These are phyloP conservation scores for Cytospora paraplurivora DNA, from an alignment of 2,329 filamentous ascomycete genomes.

Conservation along the genomic window DNA sequence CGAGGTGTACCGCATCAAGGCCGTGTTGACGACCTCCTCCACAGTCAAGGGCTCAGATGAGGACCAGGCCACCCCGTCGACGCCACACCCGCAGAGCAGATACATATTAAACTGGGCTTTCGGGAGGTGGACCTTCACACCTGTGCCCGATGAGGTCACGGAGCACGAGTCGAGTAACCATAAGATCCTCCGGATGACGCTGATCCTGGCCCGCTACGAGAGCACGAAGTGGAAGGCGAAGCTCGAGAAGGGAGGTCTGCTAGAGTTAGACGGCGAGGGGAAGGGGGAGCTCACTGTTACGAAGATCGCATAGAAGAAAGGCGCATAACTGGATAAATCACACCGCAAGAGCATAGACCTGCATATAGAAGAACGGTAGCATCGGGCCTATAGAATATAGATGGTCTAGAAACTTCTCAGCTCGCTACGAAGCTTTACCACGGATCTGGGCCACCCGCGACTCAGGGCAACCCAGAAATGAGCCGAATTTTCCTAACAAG, in stretches of 20 bases:
- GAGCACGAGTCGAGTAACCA: constrained; percentile 61
- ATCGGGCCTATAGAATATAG: neutral
- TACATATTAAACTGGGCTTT: constrained; percentile 99
- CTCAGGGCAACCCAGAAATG: too few relatives aligned
- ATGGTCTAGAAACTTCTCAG: neutral
- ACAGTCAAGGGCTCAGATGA: constrained; percentile 55
- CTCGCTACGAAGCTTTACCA: neutral
- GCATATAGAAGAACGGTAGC: constrained; percentile 6
- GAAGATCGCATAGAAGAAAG: constrained; percentile 45
- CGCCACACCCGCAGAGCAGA: constrained; percentile 43
- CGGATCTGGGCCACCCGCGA: neutral
- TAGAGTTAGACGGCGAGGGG: constrained; percentile 50
- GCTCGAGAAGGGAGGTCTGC: constrained; percentile 59
- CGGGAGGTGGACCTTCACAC: constrained; percentile 89
- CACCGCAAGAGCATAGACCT: neutral
- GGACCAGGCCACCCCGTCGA: constrained; percentile 41
- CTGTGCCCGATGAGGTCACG: constrained; percentile 43
- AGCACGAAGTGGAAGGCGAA: constrained; percentile 77
- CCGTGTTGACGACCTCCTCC: constrained; percentile 53
- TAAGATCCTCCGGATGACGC: constrained; percentile 67
- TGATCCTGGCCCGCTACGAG: constrained; percentile 74
- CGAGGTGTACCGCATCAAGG: constrained; percentile 95
- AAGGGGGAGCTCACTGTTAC: constrained; percentile 55
- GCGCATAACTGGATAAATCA: neutral
- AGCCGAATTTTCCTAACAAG: too few relatives aligned